Conservation (phyloP, 305 asterid genomes). For the Fraxinus baroniana region DNA sequence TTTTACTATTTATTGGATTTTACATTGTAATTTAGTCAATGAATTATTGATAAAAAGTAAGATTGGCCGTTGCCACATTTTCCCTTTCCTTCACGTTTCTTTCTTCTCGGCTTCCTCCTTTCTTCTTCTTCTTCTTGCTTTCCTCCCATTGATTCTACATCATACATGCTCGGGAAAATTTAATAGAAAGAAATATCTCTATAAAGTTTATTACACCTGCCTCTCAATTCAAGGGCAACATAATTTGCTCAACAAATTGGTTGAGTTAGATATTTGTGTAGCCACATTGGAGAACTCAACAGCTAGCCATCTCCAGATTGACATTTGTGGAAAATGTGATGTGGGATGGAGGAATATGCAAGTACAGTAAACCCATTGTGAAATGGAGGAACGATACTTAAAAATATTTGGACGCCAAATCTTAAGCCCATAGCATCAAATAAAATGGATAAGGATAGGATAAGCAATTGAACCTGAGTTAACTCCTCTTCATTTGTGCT, state of each 20-base stretch:
- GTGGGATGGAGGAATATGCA: not conserved
- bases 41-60: no score
- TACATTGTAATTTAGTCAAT: no score
- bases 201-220: not conserved
- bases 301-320: not conserved
- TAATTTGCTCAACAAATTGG: not conserved
- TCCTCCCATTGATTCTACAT: no score
- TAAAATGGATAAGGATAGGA: not conserved
- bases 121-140: no score
- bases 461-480: constrained; percentile 31
- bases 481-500: constrained; percentile 54
- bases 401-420: not conserved
- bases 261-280: not conserved
- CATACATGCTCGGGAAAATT: not conserved
- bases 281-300: not conserved
- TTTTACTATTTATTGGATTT: no score
- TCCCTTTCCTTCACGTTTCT: no score
- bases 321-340: not conserved
- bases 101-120: no score
- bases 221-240: not conserved
- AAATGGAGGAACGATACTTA: not conserved
- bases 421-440: not conserved
- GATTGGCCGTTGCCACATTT: no score
- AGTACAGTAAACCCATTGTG: not conserved
- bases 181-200: not conserved